phyloP scores from a whole-genome alignment of 2,329 filamentous ascomycete species.

The Diaporthe citri region DNA sequence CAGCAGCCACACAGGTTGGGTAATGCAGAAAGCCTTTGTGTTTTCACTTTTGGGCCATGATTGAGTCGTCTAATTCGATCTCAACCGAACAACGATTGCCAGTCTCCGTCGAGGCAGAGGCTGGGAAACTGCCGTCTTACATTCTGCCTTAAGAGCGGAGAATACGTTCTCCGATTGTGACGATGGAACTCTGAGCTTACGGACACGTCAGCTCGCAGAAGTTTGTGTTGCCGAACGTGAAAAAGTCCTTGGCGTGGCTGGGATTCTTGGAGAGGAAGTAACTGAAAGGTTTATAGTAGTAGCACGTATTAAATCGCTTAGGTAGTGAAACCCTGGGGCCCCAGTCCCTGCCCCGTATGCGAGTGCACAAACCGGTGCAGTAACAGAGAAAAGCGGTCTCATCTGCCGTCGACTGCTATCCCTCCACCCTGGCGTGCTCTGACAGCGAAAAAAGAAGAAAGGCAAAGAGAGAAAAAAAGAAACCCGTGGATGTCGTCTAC shows the following conservation, averaged over 20 bases:
- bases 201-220: background rate
- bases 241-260: background rate
- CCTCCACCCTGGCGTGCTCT: background rate
- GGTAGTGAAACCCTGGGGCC: background rate
- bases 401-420: background rate
- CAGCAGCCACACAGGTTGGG: background rate
- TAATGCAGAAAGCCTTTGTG: background rate
- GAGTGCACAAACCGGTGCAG: background rate
- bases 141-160: background rate
- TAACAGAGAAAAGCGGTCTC: background rate
- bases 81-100: background rate
- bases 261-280: background rate
- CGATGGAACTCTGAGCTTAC: background rate
- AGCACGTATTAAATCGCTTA: background rate
- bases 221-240: background rate
- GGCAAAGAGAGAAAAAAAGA: too few species aligned
- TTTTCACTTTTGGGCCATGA: background rate
- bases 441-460: background rate
- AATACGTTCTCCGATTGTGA: background rate
- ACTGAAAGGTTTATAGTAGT: background rate
- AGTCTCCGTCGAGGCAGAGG: background rate
- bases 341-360: too few species aligned
- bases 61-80: background rate
- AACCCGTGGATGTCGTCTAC: too few species aligned
- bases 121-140: background rate